A percentile compares a stretch with the other conserved stretches of the same genome.
phyloP scores from a whole-genome alignment of 768 basidiomycete genomes.

The Ramaria sp. region DNA sequence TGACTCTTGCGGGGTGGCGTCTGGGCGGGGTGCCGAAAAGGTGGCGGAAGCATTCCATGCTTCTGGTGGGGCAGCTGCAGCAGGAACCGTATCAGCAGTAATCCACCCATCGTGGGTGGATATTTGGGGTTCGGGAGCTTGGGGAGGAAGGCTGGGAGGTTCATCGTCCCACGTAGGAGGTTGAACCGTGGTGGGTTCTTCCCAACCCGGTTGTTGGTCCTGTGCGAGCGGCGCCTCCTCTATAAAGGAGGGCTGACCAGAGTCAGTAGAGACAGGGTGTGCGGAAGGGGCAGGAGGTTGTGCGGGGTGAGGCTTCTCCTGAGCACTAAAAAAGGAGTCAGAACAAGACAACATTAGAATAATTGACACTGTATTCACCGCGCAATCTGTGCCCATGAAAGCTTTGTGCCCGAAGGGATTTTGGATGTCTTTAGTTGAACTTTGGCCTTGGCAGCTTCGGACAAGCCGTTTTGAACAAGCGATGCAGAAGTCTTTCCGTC shows the following conservation, averaged over 20 bases:
- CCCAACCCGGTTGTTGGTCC: slow-evolving; percentile 34
- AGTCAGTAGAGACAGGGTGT: slow-evolving; percentile 19
- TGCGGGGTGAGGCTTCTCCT: slow-evolving; percentile 23
- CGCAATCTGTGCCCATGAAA: slow-evolving; percentile 83
- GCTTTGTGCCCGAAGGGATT: slow-evolving; percentile 56
- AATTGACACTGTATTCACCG: slow-evolving; percentile 38
- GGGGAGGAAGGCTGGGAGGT: slow-evolving; percentile 25
- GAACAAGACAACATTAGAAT: not conserved
- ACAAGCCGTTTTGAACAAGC: not conserved
- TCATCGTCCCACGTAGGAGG: slow-evolving; percentile 68
- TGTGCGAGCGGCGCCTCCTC: slow-evolving; percentile 11
- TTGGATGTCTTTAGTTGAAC: slow-evolving; percentile 2
- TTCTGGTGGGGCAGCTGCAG: slow-evolving; percentile 7
- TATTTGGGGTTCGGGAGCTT: slow-evolving; percentile 9
- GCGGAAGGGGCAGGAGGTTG: slow-evolving; percentile 4
- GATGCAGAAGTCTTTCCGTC: not conserved
- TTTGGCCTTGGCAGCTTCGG: not conserved
- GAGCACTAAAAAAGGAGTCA: slow-evolving; percentile 8
- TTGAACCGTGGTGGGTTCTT: slow-evolving; percentile 64
- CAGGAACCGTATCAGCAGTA: slow-evolving; percentile 4
- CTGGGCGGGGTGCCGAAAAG: slow-evolving; percentile 10
- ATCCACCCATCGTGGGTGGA: slow-evolving; percentile 10
- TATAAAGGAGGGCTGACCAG: slow-evolving; percentile 17
- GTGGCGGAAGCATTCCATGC: slow-evolving; percentile 1
- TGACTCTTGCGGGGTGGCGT: slow-evolving; percentile 15